Percentiles rank a stretch among this genome's conserved stretches.
Evolutionary conservation across 1,284 basidiomycete genomes (phyloP).

Genomic region (Ganoderma boninense): DNA sequence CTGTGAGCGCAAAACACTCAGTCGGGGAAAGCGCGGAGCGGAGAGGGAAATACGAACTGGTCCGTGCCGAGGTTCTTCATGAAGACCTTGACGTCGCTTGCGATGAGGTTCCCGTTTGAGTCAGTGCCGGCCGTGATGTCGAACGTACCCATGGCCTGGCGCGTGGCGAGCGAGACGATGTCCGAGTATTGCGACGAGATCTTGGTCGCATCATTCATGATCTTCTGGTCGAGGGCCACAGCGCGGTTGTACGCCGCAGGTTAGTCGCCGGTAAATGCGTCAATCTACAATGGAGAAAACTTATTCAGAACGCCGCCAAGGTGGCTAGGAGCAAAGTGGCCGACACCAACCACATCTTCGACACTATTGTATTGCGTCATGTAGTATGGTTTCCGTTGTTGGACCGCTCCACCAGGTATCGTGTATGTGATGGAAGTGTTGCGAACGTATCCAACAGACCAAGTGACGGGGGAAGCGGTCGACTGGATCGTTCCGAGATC

Average conservation of each 20-base stretch:
- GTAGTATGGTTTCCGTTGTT: slow-evolving; percentile 40
- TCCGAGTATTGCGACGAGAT: slow-evolving; percentile 46
- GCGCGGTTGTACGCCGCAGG: slow-evolving; percentile 32
- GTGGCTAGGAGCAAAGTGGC: not conserved
- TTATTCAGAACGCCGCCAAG: not conserved
- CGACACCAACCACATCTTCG: slow-evolving; percentile 28
- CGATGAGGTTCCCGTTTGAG: slow-evolving; percentile 44
- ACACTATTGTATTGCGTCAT: slow-evolving; percentile 30
- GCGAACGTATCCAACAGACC: slow-evolving; percentile 37
- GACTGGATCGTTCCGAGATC: slow-evolving; percentile 34
- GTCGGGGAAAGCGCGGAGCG: not conserved
- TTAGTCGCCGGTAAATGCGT: slow-evolving; percentile 39
- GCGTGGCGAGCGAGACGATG: slow-evolving; percentile 48
- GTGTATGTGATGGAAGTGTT: slow-evolving; percentile 36
- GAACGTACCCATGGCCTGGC: slow-evolving; percentile 50
- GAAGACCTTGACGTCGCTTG: slow-evolving; percentile 54
- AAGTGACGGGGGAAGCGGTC: slow-evolving; percentile 34
- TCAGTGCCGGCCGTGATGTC: slow-evolving; percentile 47
- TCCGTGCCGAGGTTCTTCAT: slow-evolving; percentile 46
- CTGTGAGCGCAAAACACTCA: not conserved
- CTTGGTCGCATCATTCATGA: slow-evolving; percentile 33
- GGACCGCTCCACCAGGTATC: slow-evolving; percentile 27
- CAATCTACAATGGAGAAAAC: slow-evolving; percentile 31
- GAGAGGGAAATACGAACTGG: not conserved
- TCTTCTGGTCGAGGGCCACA: slow-evolving; percentile 35